phyloP scores from a whole-genome alignment of 495 filamentous ascomycete genomes.

The Articulospora tetracladia region DNA sequence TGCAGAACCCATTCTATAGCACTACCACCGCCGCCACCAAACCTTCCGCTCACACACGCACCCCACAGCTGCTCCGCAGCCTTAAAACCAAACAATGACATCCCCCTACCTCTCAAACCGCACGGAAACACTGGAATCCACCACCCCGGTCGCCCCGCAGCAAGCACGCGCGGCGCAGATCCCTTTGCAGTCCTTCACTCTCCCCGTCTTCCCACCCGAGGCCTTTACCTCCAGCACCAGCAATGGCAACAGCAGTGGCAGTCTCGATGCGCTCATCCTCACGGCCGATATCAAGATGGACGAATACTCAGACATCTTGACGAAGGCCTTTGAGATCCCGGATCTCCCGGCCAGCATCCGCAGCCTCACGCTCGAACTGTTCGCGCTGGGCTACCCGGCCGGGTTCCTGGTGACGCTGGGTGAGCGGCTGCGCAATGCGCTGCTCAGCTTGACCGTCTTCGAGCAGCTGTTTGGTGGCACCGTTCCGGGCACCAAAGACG shows the following conservation, averaged over 20 bases:
- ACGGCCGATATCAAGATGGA: constrained; percentile 20
- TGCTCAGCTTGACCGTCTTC: constrained; percentile 35
- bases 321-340: constrained; percentile 12
- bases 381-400: constrained; percentile 38
- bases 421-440: constrained; percentile 19
- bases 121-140: constrained; percentile 25
- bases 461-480: constrained; percentile 35
- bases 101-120: background rate
- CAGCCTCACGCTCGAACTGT: constrained; percentile 39
- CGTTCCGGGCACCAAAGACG: constrained; percentile 23
- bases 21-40: too few species aligned
- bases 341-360: constrained; percentile 24
- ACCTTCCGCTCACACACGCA: too few species aligned
- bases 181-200: constrained; percentile 31
- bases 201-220: constrained; percentile 53
- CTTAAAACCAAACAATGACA: background rate
- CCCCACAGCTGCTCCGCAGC: too few species aligned
- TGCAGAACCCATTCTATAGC: too few species aligned
- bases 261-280: constrained; percentile 18
- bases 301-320: constrained; percentile 14
- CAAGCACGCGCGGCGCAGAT: constrained; percentile 34
- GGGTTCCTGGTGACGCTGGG: constrained; percentile 31
- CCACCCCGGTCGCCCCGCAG: constrained; percentile 31
- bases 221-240: constrained; percentile 22
- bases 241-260: too few species aligned